Evolutionary conservation across 805 yeast species (phyloP).

Genomic region (Schizosaccharomyces lindneri): DNA sequence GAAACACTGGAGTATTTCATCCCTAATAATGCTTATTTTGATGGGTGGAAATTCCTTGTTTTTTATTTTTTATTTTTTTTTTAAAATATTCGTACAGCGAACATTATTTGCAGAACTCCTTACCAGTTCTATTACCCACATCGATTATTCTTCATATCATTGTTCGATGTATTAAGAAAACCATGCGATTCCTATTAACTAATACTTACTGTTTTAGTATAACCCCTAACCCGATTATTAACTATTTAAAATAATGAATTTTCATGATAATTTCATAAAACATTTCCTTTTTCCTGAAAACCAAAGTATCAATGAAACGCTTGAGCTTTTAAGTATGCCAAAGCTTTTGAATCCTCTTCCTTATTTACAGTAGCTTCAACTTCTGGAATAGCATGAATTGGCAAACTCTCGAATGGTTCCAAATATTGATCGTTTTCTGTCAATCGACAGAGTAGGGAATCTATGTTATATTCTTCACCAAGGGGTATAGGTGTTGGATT

Average conservation of each 20-base stretch:
- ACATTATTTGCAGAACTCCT: too few relatives aligned
- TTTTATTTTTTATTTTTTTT: not conserved
- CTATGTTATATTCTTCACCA: conserved; percentile 56
- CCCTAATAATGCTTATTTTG: not conserved
- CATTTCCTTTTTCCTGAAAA: too few relatives aligned
- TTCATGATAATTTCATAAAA: too few relatives aligned
- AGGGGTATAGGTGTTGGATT: conserved; percentile 43
- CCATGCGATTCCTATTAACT: too few relatives aligned
- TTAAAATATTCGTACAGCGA: not conserved
- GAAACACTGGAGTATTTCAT: not conserved
- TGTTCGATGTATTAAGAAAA: too few relatives aligned
- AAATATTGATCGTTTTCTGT: not conserved
- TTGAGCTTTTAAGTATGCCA: not conserved
- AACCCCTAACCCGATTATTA: too few relatives aligned
- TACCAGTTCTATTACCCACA: too few relatives aligned
- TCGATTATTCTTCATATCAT: too few relatives aligned
- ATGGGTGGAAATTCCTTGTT: not conserved
- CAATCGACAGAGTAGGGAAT: not conserved
- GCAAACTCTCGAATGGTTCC: not conserved
- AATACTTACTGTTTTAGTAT: too few relatives aligned
- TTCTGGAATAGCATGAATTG: not conserved
- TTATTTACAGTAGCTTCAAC: not conserved
- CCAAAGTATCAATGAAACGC: not conserved
- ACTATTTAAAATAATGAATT: too few relatives aligned
- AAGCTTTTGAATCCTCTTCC: not conserved